phyloP scores from a whole-genome alignment of 805 yeast species.

The Saccharomycopsis selenospora region DNA sequence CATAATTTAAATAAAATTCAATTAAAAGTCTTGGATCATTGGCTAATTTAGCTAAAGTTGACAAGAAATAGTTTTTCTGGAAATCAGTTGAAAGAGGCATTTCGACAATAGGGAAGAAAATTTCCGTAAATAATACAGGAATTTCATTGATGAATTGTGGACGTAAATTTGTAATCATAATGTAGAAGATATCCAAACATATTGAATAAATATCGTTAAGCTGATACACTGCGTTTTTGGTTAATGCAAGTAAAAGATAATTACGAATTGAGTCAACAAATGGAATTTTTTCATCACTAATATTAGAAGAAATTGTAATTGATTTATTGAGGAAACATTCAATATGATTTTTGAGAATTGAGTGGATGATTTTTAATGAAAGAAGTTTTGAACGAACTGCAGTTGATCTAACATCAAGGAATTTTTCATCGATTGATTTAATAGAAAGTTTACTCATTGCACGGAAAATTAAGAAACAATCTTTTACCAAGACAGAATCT shows the following conservation, averaged over 20 bases:
- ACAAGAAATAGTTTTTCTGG: constrained; percentile 81
- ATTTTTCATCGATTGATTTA: constrained; percentile 70
- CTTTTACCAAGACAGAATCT: constrained; percentile 69
- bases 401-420: constrained; percentile 81
- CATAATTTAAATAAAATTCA: constrained; percentile 91
- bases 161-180: constrained; percentile 73
- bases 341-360: constrained; percentile 77
- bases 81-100: constrained; percentile 87
- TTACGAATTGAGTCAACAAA: constrained; percentile 78
- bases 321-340: constrained; percentile 63
- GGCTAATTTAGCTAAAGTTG: constrained; percentile 74
- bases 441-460: constrained; percentile 92
- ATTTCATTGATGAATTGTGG: constrained; percentile 87
- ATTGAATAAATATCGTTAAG: constrained; percentile 88
- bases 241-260: constrained; percentile 71
- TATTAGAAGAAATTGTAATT: constrained; percentile 43
- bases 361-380: constrained; percentile 81
- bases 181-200: constrained; percentile 89
- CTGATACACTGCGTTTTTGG: constrained; percentile 89
- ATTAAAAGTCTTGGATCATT: constrained; percentile 85
- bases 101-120: constrained; percentile 90
- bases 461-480: constrained; percentile 87
- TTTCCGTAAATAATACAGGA: constrained; percentile 87
- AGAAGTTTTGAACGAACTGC: constrained; percentile 86
- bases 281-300: constrained; percentile 48